phyloP scores from a whole-genome alignment of 768 basidiomycete species.

The Leccinum subtestaceum region DNA sequence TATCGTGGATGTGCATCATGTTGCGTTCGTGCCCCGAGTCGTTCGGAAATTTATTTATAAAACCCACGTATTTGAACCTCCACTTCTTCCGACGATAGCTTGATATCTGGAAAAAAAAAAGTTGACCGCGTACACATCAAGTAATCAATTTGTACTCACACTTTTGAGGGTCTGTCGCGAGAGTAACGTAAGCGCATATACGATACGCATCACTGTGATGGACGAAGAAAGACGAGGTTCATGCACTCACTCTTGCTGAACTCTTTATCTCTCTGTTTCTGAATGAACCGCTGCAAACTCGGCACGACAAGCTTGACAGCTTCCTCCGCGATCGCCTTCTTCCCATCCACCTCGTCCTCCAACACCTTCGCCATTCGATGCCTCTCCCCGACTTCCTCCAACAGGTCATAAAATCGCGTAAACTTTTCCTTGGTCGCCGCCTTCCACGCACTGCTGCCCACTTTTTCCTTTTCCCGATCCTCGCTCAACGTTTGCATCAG shows the following conservation, averaged over 20 bases:
- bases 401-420: constrained; percentile 73
- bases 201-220: background rate
- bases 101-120: constrained; percentile 59
- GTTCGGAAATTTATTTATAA: constrained; percentile 36
- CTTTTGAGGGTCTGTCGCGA: constrained; percentile 46
- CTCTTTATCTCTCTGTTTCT: constrained; percentile 76
- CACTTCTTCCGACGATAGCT: constrained; percentile 70
- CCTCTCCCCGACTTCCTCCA: constrained; percentile 77
- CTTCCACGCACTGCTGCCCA: constrained; percentile 43
- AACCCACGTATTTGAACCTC: constrained; percentile 66
- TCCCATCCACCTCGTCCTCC: constrained; percentile 64
- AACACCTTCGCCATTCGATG: constrained; percentile 68
- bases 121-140: constrained; percentile 8
- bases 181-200: constrained; percentile 1
- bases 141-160: constrained; percentile 35
- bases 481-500: constrained; percentile 61
- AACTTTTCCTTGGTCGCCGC: constrained; percentile 78
- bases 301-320: constrained; percentile 76
- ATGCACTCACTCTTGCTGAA: constrained; percentile 73
- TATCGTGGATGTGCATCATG: background rate
- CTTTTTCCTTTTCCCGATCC: constrained; percentile 46
- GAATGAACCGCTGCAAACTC: constrained; percentile 67
- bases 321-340: constrained; percentile 64
- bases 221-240: background rate
- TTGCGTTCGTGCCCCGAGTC: background rate